phyloP scores from a whole-genome alignment of 352 stramenopile species.

The Phytophthora capsici region DNA sequence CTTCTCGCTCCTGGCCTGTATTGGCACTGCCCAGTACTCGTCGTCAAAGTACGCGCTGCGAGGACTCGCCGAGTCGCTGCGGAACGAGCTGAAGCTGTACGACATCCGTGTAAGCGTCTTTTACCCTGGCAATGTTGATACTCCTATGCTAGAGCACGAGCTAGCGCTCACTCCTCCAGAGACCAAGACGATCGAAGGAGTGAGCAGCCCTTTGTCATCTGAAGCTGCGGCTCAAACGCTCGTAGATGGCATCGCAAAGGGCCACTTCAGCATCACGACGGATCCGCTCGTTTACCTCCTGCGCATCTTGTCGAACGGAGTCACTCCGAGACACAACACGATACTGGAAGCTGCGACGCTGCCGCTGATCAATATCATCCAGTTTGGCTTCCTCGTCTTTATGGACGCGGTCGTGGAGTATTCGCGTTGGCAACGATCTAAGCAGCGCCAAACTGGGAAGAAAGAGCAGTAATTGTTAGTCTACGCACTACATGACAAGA shows the following conservation, averaged over 20 bases:
- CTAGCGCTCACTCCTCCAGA: constrained; percentile 45
- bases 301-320: constrained; percentile 52
- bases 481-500: constrained; percentile 3
- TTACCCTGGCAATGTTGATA: constrained; percentile 60
- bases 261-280: constrained; percentile 63
- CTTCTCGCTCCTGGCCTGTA: constrained; percentile 55
- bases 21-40: constrained; percentile 50
- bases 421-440: constrained; percentile 32
- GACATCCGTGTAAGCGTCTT: constrained; percentile 50
- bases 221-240: constrained; percentile 44
- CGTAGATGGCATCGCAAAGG: constrained; percentile 43
- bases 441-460: constrained; percentile 20
- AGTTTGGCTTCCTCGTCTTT: constrained; percentile 45
- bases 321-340: constrained; percentile 50
- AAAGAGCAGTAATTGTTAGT: constrained; percentile 28
- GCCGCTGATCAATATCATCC: constrained; percentile 41
- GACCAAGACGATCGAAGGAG: constrained; percentile 51
- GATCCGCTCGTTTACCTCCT: constrained; percentile 52
- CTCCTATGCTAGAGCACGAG: constrained; percentile 45
- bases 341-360: constrained; percentile 44
- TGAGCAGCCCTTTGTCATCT: constrained; percentile 28
- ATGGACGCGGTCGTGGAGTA: constrained; percentile 52
- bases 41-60: constrained; percentile 62
- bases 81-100: constrained; percentile 52
- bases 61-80: constrained; percentile 59